A percentile compares a stretch with the other conserved stretches of the same genome.
Evolutionary conservation across 2,329 filamentous ascomycete genomes (phyloP).

Genomic region (Phialophora chinensis): DNA sequence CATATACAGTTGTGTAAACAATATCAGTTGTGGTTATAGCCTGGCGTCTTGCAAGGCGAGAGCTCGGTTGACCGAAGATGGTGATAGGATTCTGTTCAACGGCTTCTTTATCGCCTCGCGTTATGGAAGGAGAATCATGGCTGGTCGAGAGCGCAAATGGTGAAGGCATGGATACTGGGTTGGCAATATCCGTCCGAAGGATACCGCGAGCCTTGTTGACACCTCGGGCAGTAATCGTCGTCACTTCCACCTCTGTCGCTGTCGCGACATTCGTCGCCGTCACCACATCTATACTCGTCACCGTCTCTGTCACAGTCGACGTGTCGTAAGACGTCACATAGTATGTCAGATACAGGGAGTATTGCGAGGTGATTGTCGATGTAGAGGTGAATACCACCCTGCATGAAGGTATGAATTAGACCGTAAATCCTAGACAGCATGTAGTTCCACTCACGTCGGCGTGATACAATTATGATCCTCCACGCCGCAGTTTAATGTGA

Average conservation of each 20-base stretch:
- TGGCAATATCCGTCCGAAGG: not conserved
- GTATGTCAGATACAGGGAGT: not conserved
- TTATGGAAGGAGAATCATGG: not conserved
- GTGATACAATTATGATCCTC: conserved; percentile 1
- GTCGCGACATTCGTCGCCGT: not conserved
- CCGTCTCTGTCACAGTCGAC: not conserved
- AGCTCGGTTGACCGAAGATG: not conserved
- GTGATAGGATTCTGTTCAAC: conserved; percentile 4
- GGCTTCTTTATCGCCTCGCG: not conserved
- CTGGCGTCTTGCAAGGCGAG: not conserved
- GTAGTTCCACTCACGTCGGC: conserved; percentile 2
- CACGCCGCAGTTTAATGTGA: not conserved
- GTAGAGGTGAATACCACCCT: conserved; percentile 11
- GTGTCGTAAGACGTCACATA: not conserved
- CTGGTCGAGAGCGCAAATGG: conserved; percentile 1
- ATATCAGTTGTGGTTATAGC: not conserved
- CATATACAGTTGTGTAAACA: not conserved
- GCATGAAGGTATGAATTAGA: not conserved
- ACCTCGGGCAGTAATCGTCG: not conserved
- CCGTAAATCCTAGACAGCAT: not conserved
- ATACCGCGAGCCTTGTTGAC: conserved; percentile 3
- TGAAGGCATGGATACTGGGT: not conserved
- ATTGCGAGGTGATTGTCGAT: conserved; percentile 2
- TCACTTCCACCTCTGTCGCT: conserved; percentile 5
- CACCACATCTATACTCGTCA: not conserved